These are phyloP conservation scores for Phytophthora cactorum DNA, from an alignment of 352 stramenopile genomes.

Conservation along the genomic window DNA sequence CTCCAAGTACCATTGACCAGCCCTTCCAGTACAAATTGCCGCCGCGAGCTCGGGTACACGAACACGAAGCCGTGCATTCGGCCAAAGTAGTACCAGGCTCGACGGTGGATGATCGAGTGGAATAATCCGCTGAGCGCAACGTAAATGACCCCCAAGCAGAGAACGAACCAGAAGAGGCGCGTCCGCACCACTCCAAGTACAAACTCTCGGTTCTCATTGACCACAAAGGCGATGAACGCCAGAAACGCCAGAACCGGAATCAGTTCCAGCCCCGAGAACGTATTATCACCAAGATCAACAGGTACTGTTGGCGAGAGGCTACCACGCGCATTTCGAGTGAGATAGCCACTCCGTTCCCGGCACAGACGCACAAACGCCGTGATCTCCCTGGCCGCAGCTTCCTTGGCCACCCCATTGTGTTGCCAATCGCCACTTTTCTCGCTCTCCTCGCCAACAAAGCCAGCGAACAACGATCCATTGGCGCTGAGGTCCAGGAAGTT, in stretches of 20 bases:
- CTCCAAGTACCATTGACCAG: constrained; percentile 68
- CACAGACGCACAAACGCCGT: constrained; percentile 44
- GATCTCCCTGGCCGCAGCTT: constrained; percentile 26
- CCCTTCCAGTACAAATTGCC: constrained; percentile 74
- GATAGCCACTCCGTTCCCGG: constrained; percentile 36
- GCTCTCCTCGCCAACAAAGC: not conserved
- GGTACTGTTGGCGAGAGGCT: constrained; percentile 14
- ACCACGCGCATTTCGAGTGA: constrained; percentile 29
- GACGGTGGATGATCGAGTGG: constrained; percentile 65
- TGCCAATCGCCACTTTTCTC: constrained; percentile 1
- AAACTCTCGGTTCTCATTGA: constrained; percentile 50
- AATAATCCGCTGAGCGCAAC: constrained; percentile 68
- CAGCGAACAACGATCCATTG: constrained; percentile 24
- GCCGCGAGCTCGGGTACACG: constrained; percentile 63
- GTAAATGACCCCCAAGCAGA: constrained; percentile 61
- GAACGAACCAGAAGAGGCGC: constrained; percentile 61
- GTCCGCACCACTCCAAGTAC: constrained; percentile 42
- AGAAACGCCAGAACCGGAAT: constrained; percentile 46
- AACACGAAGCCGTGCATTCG: constrained; percentile 62
- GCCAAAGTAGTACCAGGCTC: constrained; percentile 58
- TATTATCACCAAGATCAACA: constrained; percentile 13
- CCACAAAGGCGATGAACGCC: constrained; percentile 41
- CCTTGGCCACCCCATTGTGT: constrained; percentile 16
- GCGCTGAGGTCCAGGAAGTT: constrained; percentile 64
- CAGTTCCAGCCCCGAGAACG: constrained; percentile 39